A percentile compares a stretch with the other conserved stretches of the same genome.
Conservation (phyloP, 768 basidiomycete genomes). For the Phylloporus sp. region DNA sequence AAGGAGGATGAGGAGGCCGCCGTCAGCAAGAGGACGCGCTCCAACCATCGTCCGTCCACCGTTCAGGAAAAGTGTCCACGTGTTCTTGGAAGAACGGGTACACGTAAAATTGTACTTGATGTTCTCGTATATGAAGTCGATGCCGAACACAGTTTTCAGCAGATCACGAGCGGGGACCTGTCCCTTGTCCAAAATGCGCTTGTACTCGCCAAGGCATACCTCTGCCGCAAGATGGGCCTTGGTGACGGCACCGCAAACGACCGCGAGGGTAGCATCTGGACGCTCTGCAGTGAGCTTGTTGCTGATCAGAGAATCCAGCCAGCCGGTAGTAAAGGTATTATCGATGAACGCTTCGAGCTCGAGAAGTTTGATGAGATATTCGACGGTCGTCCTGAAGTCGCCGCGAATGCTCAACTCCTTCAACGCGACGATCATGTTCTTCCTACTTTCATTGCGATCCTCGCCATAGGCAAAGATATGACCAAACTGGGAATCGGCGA, state of each 20-base stretch:
- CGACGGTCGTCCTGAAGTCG: constrained; percentile 97
- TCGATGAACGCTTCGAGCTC: constrained; percentile 95
- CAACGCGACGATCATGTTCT: constrained; percentile 99
- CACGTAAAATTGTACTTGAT: constrained; percentile 93
- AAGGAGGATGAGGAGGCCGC: constrained; percentile 85
- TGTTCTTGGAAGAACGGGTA: constrained; percentile 79
- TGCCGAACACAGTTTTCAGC: constrained; percentile 91
- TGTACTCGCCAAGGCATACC: constrained; percentile 89
- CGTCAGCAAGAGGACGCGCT: constrained; percentile 88
- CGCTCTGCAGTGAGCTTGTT: constrained; percentile 96
- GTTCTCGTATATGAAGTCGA: constrained; percentile 98
- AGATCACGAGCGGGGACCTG: constrained; percentile 94
- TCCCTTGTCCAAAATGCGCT: constrained; percentile 93
- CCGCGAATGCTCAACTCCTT: constrained; percentile 99
- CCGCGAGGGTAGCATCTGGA: constrained; percentile 87
- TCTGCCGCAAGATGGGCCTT: constrained; percentile 91
- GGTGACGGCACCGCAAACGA: constrained; percentile 93
- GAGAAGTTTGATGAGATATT: constrained; percentile 96
- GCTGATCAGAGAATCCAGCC: constrained; percentile 96
- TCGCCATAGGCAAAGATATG: constrained; percentile 99
- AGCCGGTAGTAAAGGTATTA: constrained; percentile 97
- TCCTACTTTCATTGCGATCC: constrained; percentile 89
- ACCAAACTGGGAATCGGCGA: constrained; percentile 98
- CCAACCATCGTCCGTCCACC: constrained; percentile 92
- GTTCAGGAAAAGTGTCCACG: constrained; percentile 95